These are phyloP conservation scores for Reticulomyxa filosa DNA, from an alignment of 78 protist species.

Conservation along the genomic window DNA sequence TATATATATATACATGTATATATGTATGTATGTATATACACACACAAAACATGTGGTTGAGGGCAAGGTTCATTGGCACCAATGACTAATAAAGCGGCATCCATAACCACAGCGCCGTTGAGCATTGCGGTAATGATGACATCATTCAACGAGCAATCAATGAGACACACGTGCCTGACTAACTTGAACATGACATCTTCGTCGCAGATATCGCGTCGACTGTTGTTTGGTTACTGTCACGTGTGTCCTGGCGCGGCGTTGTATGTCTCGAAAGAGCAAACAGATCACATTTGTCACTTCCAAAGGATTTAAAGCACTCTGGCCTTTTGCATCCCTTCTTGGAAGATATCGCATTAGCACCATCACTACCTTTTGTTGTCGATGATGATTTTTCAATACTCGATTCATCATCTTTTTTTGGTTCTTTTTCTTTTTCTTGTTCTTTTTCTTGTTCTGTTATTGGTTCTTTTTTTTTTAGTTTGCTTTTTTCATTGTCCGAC, in stretches of 20 bases:
- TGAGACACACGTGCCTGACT: slow-evolving; percentile 36
- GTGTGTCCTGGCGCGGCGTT: no score
- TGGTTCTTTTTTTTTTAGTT: no score
- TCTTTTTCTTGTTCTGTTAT: no score
- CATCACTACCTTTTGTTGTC: no score
- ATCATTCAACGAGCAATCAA: slow-evolving; percentile 90
- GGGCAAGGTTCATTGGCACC: slow-evolving; percentile 99
- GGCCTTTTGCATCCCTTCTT: slow-evolving; percentile 71
- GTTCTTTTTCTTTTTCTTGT: no score
- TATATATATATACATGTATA: not conserved
- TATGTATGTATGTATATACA: no score
- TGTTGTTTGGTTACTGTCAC: not conserved
- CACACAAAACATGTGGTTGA: slow-evolving; percentile 95
- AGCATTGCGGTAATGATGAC: slow-evolving; percentile 99
- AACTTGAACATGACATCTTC: not conserved
- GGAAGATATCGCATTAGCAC: no score
- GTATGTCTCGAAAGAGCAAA: no score
- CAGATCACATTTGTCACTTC: not conserved
- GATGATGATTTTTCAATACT: no score
- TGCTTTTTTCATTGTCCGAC: no score
- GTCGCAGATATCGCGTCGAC: not conserved
- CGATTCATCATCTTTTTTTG: no score
- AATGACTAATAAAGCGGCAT: slow-evolving; percentile 95
- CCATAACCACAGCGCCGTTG: slow-evolving; percentile 99
- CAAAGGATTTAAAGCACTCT: slow-evolving; percentile 7